Evolutionary conservation across 192 early-diverging fungal species (phyloP).

Genomic region (Linnemannia zychae): DNA sequence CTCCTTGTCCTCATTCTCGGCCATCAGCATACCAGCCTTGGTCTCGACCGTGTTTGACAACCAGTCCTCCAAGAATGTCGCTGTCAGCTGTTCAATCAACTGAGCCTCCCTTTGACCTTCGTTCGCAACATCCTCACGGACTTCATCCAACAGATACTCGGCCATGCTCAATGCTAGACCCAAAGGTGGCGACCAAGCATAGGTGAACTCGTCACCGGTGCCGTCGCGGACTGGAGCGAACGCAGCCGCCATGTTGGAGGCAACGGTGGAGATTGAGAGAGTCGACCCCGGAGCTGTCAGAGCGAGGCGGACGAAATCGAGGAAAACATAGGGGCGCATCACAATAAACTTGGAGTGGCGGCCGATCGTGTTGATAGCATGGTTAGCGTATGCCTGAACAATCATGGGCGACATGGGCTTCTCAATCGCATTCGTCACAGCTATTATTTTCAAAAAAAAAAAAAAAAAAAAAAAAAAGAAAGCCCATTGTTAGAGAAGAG

Average conservation of each 20-base stretch:
- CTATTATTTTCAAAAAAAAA: constrained; percentile 6
- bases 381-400: constrained; percentile 9
- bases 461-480: too few species aligned
- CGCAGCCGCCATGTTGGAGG: constrained; percentile 1
- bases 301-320: constrained; percentile 34
- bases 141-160: constrained; percentile 39
- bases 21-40: constrained; percentile 21
- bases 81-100: constrained; percentile 34
- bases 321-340: constrained; percentile 25
- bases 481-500: background rate
- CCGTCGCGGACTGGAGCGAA: constrained; percentile 11
- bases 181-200: constrained; percentile 39
- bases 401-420: constrained; percentile 15
- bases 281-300: constrained; percentile 32
- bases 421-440: background rate
- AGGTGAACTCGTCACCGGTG: constrained; percentile 1
- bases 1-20: constrained; percentile 21
- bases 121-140: constrained; percentile 37
- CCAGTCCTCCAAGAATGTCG: constrained; percentile 35
- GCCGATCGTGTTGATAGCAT: background rate
- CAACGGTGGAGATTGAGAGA: background rate
- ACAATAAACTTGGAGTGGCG: constrained; percentile 15
- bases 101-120: constrained; percentile 45
- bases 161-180: constrained; percentile 37
- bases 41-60: background rate